phyloP scores from a whole-genome alignment of 768 basidiomycete species.

The Melanogaster broomeanus region DNA sequence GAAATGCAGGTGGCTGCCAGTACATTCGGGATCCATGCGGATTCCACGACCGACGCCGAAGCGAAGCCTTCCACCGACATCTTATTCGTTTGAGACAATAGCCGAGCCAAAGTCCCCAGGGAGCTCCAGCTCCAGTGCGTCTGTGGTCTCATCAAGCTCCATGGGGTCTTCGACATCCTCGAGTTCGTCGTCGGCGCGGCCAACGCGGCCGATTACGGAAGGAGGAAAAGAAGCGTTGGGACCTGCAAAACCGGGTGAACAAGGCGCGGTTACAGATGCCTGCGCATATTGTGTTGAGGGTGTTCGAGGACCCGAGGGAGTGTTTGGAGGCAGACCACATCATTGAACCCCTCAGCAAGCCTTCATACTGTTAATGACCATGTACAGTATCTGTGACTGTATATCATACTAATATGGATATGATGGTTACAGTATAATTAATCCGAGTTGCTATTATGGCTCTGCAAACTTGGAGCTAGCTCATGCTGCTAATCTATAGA shows the following conservation, averaged over 20 bases:
- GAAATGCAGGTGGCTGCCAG: slow-evolving; percentile 4
- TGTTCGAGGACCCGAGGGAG: slow-evolving; percentile 70
- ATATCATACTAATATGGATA: too few relatives aligned
- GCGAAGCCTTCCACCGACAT: slow-evolving; percentile 12
- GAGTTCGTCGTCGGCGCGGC: slow-evolving; percentile 9
- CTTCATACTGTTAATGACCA: background rate
- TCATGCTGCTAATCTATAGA: too few relatives aligned
- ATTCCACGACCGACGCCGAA: slow-evolving; percentile 15
- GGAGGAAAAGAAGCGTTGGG: slow-evolving; percentile 55
- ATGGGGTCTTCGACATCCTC: slow-evolving; percentile 23
- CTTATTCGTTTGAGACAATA: slow-evolving; percentile 10
- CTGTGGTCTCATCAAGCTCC: slow-evolving; percentile 30
- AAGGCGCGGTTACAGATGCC: slow-evolving; percentile 63
- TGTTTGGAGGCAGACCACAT: slow-evolving; percentile 62
- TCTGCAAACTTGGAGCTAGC: too few relatives aligned
- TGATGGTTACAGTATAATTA: too few relatives aligned
- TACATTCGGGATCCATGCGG: slow-evolving; percentile 6
- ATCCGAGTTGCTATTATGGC: too few relatives aligned
- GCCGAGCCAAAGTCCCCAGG: slow-evolving; percentile 8
- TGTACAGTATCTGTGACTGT: too few relatives aligned
- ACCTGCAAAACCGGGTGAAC: slow-evolving; percentile 66
- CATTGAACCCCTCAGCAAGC: slow-evolving; percentile 24
- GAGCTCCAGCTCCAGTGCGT: slow-evolving; percentile 12
- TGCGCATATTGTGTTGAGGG: slow-evolving; percentile 52
- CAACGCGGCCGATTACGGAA: slow-evolving; percentile 40